Percentiles rank a stretch among this genome's conserved stretches.
phyloP scores from a whole-genome alignment of 2,329 filamentous ascomycete genomes.

The Hawksworthiomyces lignivorus region DNA sequence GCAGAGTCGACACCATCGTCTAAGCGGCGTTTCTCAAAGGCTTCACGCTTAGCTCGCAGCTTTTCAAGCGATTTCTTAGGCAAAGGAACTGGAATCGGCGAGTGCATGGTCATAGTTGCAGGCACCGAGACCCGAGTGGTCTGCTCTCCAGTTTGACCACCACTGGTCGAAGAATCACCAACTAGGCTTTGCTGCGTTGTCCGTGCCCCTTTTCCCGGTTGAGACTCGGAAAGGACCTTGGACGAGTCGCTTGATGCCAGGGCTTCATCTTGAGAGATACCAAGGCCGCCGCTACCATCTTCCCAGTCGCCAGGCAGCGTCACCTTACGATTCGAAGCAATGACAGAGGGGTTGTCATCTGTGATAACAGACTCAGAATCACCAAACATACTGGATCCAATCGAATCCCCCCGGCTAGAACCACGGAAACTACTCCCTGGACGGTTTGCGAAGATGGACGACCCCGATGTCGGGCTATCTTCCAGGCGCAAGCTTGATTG shows the following conservation, averaged over 20 bases:
- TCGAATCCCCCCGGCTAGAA: slow-evolving; percentile 80
- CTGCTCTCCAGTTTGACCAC: slow-evolving; percentile 34
- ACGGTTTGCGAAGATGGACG: slow-evolving; percentile 60
- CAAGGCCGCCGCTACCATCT: slow-evolving; percentile 66
- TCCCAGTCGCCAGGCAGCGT: slow-evolving; percentile 78
- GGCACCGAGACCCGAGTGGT: slow-evolving; percentile 49
- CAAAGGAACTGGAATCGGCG: slow-evolving; percentile 32
- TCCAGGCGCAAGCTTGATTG: slow-evolving; percentile 58
- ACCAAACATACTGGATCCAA: slow-evolving; percentile 80
- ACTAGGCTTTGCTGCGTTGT: too few species aligned
- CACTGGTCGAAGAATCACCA: neutral
- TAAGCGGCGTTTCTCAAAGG: slow-evolving; percentile 61
- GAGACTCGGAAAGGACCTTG: too few species aligned
- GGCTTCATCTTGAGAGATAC: slow-evolving; percentile 61
- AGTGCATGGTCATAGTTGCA: slow-evolving; percentile 43
- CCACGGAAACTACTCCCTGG: slow-evolving; percentile 69
- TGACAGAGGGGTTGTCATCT: slow-evolving; percentile 62
- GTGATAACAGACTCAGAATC: slow-evolving; percentile 72
- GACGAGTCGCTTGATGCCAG: neutral
- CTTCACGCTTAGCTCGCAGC: slow-evolving; percentile 65
- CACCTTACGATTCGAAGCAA: slow-evolving; percentile 65
- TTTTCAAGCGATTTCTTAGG: slow-evolving; percentile 65
- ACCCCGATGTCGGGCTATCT: slow-evolving; percentile 78
- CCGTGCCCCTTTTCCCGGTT: too few species aligned
- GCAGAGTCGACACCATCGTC: slow-evolving; percentile 77